Evolutionary conservation across 345 rosid species (phyloP).

Genomic region (Cardamine occulta): DNA sequence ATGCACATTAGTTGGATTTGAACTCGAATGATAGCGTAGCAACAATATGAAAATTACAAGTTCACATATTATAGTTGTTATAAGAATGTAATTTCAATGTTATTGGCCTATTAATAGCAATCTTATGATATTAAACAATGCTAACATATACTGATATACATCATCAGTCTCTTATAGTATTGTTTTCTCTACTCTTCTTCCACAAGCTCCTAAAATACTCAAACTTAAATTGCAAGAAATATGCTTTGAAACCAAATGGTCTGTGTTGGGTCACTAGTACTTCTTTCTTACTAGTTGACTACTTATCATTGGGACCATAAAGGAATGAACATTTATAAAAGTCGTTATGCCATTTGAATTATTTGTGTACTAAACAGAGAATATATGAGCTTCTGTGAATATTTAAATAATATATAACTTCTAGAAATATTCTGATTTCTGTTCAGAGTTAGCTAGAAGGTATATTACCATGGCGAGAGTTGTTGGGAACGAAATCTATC

Average conservation of each 20-base stretch:
- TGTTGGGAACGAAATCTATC: slow-evolving; percentile 32
- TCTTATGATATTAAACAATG: no score
- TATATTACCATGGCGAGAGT: slow-evolving; percentile 18
- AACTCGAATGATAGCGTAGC: no score
- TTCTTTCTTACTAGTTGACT: slow-evolving; percentile 27
- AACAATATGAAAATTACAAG: no score
- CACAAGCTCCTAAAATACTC: not conserved
- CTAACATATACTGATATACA: not conserved
- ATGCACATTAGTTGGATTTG: not conserved
- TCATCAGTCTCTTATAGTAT: not conserved
- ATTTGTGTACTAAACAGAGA: slow-evolving; percentile 27
- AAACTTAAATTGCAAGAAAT: slow-evolving; percentile 16
- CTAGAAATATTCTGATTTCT: not conserved
- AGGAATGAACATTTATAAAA: slow-evolving; percentile 38
- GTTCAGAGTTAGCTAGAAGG: slow-evolving; percentile 23
- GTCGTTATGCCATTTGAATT: slow-evolving; percentile 33
- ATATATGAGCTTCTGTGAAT: slow-evolving; percentile 28
- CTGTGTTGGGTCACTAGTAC: not conserved
- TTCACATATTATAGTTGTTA: not conserved
- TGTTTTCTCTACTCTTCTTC: not conserved
- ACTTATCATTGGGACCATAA: slow-evolving; percentile 39
- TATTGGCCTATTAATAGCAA: not conserved
- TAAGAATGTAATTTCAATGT: not conserved
- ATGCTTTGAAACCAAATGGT: slow-evolving; percentile 27
- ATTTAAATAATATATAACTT: not conserved